Evolutionary conservation across 1,284 basidiomycete genomes (phyloP).

Genomic region (Microbotryum scabiosae): DNA sequence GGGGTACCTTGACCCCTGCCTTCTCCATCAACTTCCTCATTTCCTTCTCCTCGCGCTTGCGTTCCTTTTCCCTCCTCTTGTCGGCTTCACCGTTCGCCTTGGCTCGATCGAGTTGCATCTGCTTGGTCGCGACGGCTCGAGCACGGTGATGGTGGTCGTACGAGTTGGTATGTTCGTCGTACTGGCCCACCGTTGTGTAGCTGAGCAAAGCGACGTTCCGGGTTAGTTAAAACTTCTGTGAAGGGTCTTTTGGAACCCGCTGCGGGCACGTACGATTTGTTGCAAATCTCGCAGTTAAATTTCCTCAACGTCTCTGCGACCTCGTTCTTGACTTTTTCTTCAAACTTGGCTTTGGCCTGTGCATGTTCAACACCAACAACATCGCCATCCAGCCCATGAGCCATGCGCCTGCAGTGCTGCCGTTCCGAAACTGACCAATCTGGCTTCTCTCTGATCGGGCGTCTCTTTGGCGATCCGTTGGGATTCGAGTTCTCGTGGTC

Average conservation of each 20-base stretch:
- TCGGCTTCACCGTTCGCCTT: conserved; percentile 2
- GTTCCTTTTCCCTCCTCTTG: conserved; percentile 1
- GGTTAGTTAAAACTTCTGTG: too few species aligned
- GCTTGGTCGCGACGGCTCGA: conserved; percentile 5
- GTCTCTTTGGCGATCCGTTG: conserved; percentile 68
- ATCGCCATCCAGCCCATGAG: conserved; percentile 7
- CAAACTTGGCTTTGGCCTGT: conserved; percentile 59
- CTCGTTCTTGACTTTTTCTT: conserved; percentile 56
- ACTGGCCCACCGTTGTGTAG: conserved; percentile 57
- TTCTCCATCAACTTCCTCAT: conserved; percentile 2
- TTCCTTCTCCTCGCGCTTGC: conserved; percentile 8
- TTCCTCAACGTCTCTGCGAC: conserved; percentile 57
- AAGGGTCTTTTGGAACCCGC: not conserved
- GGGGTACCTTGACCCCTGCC: not conserved
- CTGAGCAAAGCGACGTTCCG: conserved; percentile 42
- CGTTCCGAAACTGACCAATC: conserved; percentile 50
- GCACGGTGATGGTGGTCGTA: conserved; percentile 10
- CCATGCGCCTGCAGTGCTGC: not conserved
- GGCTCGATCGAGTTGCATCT: not conserved
- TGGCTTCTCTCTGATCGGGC: conserved; percentile 57
- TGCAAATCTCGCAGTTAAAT: conserved; percentile 70
- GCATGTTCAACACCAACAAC: conserved; percentile 6
- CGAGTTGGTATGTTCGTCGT: conserved; percentile 47
- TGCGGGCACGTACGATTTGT: conserved; percentile 53
- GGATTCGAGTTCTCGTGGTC: conserved; percentile 63